Base-by-base conservation (phyloP, 768 basidiomycete genomes). In the Tephrocybe sp. region DNA sequence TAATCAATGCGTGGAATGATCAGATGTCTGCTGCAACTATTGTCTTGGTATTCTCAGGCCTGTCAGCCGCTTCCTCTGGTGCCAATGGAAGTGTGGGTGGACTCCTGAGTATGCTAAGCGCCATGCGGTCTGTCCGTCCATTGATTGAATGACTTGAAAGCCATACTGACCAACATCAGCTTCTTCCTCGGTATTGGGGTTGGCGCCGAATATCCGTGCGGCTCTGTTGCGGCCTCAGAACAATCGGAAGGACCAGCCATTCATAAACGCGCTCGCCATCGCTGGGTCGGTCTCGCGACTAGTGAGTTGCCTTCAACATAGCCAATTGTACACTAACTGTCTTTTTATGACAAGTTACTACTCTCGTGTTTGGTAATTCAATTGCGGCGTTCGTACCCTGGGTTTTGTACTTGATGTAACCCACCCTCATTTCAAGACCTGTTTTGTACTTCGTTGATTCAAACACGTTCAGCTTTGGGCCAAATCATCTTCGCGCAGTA, bases 161-260 rank as follows among this genome's bases (percentile, higher is more conserved):
- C 15, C 34, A 33, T 16, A 4, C 29, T 37, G 21, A 25, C 49
- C 29, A 34, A 15, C 3, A 2, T n/a, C 22, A 89, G 90, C 8
- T 93, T 93, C 73, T 64, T 94, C 2, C 74, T 93, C 42, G 94
- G 94, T 33, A 84, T 94, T 45, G 91, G 93, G 16, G 76, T 92
- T 0, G 89, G 91, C 3, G 88, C 88, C 1, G 88, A 90, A 64
- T 94, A 94, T 56, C 92, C 93, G 6, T 90, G 89, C 54, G 92
- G 93, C n/a, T 87, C 86, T 0, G 89, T 92, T 9, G 85, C 91
- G 6, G 86, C 86, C 3, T 86, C 89, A 1, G 94, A 95, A 60
- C 88, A 91, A 60, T 88, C 91, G 1, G 94, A 95, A 63, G 87
- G 88, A 61, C 71, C 78, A 6, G 80, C 77, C 5, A 84, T 95